Conservation (phyloP, 2,329 filamentous ascomycete genomes). For the Nigrospora oryzae region DNA sequence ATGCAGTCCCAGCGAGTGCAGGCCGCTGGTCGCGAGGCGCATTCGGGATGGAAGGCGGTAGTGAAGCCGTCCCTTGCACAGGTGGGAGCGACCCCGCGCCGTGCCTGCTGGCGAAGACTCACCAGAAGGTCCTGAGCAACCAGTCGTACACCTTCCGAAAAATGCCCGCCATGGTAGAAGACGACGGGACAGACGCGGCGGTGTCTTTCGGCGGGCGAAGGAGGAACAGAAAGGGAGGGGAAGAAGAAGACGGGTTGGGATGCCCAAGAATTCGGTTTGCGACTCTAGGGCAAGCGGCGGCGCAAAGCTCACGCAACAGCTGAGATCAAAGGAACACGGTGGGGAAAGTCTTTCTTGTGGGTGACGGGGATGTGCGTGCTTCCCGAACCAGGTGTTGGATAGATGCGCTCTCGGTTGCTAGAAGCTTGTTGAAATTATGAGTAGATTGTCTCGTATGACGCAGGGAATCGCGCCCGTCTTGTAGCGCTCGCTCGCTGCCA, state of each 20-base stretch:
- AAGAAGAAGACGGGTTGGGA: neutral
- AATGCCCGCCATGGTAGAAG: slow-evolving; percentile 69
- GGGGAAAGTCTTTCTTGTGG: slow-evolving; percentile 3
- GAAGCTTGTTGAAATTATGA: slow-evolving; percentile 23
- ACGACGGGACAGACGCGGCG: slow-evolving; percentile 2
- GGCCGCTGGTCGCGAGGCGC: slow-evolving; percentile 8
- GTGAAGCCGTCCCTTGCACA: slow-evolving; percentile 12
- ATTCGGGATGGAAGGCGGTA: slow-evolving; percentile 8
- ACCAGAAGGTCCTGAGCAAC: slow-evolving; percentile 97
- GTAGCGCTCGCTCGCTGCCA: slow-evolving; percentile 17
- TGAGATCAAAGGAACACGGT: slow-evolving; percentile 4
- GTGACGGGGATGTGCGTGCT: slow-evolving; percentile 8
- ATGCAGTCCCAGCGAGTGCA: slow-evolving; percentile 2
- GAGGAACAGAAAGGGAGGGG: neutral
- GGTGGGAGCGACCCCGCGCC: slow-evolving; percentile 18
- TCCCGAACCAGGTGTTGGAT: slow-evolving; percentile 29
- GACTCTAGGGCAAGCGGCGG: slow-evolving; percentile 3
- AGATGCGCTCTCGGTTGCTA: slow-evolving; percentile 20
- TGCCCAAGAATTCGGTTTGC: slow-evolving; percentile 3
- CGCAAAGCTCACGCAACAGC: slow-evolving; percentile 2
- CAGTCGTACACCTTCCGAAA: slow-evolving; percentile 97
- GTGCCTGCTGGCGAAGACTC: slow-evolving; percentile 25
- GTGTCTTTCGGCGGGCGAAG: neutral
- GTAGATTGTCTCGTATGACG: slow-evolving; percentile 35
- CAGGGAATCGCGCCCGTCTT: slow-evolving; percentile 15